Percentiles rank a stretch among this genome's conserved stretches.
These are phyloP conservation scores for Achaetomium macrosporum DNA, from an alignment of 2,329 filamentous ascomycete genomes.

Conservation along the genomic window DNA sequence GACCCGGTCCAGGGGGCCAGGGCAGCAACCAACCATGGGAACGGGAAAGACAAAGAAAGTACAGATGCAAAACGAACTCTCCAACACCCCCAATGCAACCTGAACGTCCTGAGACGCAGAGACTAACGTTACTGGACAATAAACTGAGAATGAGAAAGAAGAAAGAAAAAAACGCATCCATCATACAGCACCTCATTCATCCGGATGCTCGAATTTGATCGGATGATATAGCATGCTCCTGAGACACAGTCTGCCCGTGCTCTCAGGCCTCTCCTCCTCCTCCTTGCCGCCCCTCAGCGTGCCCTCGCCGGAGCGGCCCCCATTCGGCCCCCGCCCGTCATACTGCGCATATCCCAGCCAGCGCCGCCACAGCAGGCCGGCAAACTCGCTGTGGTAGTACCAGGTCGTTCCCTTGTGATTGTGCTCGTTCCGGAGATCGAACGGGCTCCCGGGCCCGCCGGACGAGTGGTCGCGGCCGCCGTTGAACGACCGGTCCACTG, in stretches of 20 bases:
- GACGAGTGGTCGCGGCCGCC: conserved; percentile 62
- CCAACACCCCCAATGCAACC: too few relatives aligned
- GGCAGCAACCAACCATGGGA: too few relatives aligned
- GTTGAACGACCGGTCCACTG: conserved; percentile 74
- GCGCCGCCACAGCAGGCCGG: conserved; percentile 68
- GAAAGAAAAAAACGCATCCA: not conserved
- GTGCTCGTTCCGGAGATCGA: conserved; percentile 65
- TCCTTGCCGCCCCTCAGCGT: conserved; percentile 45
- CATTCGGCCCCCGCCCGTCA: conserved; percentile 44
- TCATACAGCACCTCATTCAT: conserved; percentile 36
- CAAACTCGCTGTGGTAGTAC: conserved; percentile 79
- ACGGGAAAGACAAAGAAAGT: too few relatives aligned
- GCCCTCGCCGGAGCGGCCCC: conserved; percentile 45
- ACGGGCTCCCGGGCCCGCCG: conserved; percentile 60
- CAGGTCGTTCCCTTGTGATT: conserved; percentile 77
- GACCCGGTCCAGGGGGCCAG: not conserved
- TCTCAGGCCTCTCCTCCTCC: conserved; percentile 40
- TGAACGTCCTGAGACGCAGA: too few relatives aligned
- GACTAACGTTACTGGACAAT: too few relatives aligned
- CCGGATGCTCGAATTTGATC: conserved; percentile 60
- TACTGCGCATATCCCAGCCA: conserved; percentile 62
- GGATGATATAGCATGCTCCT: conserved; percentile 77
- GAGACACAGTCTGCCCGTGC: conserved; percentile 66
- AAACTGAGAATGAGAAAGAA: not conserved
- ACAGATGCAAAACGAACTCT: too few relatives aligned